Conservation (phyloP, 148 eudicot species). For the Cornus controversa region DNA sequence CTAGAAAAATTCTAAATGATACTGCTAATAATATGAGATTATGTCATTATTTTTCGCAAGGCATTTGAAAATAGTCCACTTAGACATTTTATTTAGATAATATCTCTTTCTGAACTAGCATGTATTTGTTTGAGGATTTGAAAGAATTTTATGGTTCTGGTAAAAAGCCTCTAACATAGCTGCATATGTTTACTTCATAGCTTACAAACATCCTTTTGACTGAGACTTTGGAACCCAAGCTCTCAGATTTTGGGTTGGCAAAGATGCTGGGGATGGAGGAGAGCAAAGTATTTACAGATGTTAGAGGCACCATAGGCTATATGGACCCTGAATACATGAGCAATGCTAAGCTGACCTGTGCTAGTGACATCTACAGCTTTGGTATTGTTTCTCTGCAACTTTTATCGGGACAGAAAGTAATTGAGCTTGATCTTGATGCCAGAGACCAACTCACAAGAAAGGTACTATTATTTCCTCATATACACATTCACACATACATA, state of each 20-base stretch:
- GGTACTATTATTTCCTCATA: constrained; percentile 13
- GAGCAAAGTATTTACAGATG: constrained; percentile 52
- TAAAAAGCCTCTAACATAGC: neutral
- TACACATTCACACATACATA: neutral
- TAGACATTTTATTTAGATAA: too few relatives aligned
- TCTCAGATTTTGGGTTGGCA: constrained; percentile 51
- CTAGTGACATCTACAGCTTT: constrained; percentile 49
- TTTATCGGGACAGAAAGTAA: constrained; percentile 49
- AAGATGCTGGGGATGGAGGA: constrained; percentile 47
- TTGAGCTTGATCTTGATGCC: constrained; percentile 47
- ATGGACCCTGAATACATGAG: constrained; percentile 60
- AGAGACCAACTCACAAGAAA: constrained; percentile 52
- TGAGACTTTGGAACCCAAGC: constrained; percentile 37
- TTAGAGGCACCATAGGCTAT: constrained; percentile 56
- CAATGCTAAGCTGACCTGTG: constrained; percentile 49
- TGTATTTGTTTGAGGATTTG: neutral
- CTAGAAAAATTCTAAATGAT: too few relatives aligned
- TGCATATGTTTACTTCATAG: constrained; percentile 8
- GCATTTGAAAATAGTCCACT: too few relatives aligned
- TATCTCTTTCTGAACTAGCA: neutral
- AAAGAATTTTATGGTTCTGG: neutral
- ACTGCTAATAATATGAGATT: too few relatives aligned
- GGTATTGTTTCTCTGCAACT: constrained; percentile 45
- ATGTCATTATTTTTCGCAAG: too few relatives aligned
- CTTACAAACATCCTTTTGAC: constrained; percentile 49